Conservation (phyloP, 768 basidiomycete species). For the Gautieria morchelliformis region DNA sequence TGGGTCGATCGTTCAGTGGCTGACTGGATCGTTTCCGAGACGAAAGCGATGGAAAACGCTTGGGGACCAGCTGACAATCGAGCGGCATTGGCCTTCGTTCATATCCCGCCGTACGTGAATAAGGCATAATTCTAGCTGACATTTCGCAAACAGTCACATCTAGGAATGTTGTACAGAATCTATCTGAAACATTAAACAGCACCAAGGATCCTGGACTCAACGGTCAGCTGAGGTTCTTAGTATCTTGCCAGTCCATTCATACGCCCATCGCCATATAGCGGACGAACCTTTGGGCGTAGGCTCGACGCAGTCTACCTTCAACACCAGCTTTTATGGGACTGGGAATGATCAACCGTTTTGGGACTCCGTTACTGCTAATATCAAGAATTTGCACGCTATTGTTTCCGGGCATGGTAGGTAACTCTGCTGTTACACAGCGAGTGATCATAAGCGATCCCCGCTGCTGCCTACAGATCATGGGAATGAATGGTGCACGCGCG, state of each 20-base stretch:
- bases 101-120: slow-evolving; percentile 57
- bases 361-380: slow-evolving; percentile 44
- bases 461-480: slow-evolving; percentile 47
- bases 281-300: slow-evolving; percentile 39
- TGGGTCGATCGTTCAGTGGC: slow-evolving; percentile 62
- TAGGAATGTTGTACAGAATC: slow-evolving; percentile 25
- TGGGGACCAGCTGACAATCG: slow-evolving; percentile 49
- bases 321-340: slow-evolving; percentile 18
- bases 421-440: neutral
- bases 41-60: slow-evolving; percentile 38
- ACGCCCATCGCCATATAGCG: slow-evolving; percentile 25
- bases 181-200: slow-evolving; percentile 28
- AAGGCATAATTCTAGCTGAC: neutral
- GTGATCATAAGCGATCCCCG: no score
- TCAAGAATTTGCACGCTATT: slow-evolving; percentile 58
- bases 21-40: slow-evolving; percentile 49
- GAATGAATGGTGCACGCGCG: slow-evolving; percentile 70
- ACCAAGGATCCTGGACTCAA: slow-evolving; percentile 34
- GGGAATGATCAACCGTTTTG: slow-evolving; percentile 55
- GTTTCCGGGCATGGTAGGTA: slow-evolving; percentile 60
- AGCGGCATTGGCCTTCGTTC: slow-evolving; percentile 60
- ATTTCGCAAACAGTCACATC: neutral
- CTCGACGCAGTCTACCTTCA: slow-evolving; percentile 48
- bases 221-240: slow-evolving; percentile 17
- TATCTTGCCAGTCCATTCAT: neutral